Percentiles rank a stretch among this genome's conserved stretches.
These are phyloP conservation scores for Termitomyces sp. DNA, from an alignment of 768 basidiomycete genomes.

Conservation along the genomic window DNA sequence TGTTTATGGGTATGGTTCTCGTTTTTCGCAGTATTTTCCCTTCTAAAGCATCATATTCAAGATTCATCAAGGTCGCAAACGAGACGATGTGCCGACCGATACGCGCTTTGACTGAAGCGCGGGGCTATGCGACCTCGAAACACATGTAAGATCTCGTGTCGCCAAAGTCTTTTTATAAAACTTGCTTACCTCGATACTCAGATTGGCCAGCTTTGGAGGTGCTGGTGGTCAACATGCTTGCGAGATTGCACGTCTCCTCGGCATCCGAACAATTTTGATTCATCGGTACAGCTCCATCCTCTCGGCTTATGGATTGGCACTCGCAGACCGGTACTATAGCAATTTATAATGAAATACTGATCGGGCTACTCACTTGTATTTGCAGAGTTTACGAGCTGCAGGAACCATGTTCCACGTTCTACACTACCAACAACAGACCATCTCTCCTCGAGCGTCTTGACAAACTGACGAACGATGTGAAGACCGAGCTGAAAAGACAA, in stretches of 20 bases:
- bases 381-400: slow-evolving; percentile 79
- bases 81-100: slow-evolving; percentile 97
- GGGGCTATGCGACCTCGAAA: slow-evolving; percentile 77
- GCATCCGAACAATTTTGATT: slow-evolving; percentile 84
- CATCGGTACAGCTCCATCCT: slow-evolving; percentile 92
- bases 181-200: slow-evolving; percentile 22
- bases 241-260: slow-evolving; percentile 83
- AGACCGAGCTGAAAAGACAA: slow-evolving; percentile 64
- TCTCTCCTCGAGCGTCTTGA: slow-evolving; percentile 65
- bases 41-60: slow-evolving; percentile 21
- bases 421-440: slow-evolving; percentile 51
- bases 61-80: slow-evolving; percentile 94
- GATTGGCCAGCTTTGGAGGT: slow-evolving; percentile 84
- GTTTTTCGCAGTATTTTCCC: neutral
- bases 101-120: slow-evolving; percentile 84
- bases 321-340: slow-evolving; percentile 61
- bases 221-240: slow-evolving; percentile 92
- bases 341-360: neutral
- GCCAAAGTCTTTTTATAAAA: neutral
- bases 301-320: slow-evolving; percentile 90
- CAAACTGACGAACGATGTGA: slow-evolving; percentile 59
- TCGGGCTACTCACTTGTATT: too few relatives aligned
- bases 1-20: slow-evolving; percentile 66
- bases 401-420: slow-evolving; percentile 85
- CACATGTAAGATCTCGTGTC: slow-evolving; percentile 47